A percentile compares a stretch with the other conserved stretches of the same genome.
These are phyloP conservation scores for Phylloporus rhodoxanthus DNA, from an alignment of 768 basidiomycete genomes.

Conservation along the genomic window DNA sequence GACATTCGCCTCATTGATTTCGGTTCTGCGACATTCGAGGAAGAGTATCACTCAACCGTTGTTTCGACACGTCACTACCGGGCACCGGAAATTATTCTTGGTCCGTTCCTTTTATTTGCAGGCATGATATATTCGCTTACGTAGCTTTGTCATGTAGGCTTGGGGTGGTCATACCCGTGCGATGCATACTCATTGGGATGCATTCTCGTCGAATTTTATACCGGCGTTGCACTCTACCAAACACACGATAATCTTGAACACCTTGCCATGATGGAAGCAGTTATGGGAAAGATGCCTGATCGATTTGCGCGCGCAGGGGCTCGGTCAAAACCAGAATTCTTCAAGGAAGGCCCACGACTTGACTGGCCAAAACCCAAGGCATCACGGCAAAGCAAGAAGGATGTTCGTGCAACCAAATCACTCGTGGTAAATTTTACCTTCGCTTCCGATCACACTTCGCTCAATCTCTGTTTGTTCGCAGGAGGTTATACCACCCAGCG, in stretches of 20 bases:
- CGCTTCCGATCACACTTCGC: not conserved
- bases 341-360: conserved; percentile 78
- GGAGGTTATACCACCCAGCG: conserved; percentile 81
- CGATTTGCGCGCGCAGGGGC: conserved; percentile 72
- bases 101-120: conserved; percentile 41
- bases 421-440: conserved; percentile 52
- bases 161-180: conserved; percentile 98
- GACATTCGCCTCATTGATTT: conserved; percentile 97
- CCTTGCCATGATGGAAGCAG: conserved; percentile 99
- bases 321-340: conserved; percentile 85
- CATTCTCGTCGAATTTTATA: conserved; percentile 97
- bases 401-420: conserved; percentile 78
- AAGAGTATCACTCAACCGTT: conserved; percentile 97
- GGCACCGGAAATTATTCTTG: conserved; percentile 97
- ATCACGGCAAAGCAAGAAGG: conserved; percentile 86
- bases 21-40: conserved; percentile 95
- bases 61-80: conserved; percentile 98
- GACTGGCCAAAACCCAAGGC: conserved; percentile 92
- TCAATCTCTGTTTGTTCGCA: conserved; percentile 26
- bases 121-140: conserved; percentile 15
- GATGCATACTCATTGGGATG: conserved; percentile 98
- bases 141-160: conserved; percentile 44
- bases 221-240: conserved; percentile 96
- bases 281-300: conserved; percentile 97
- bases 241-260: conserved; percentile 99